A percentile compares a stretch with the other conserved stretches of the same genome.
phyloP scores from a whole-genome alignment of 345 rosid genomes.

The Rubroshorea leprosula region DNA sequence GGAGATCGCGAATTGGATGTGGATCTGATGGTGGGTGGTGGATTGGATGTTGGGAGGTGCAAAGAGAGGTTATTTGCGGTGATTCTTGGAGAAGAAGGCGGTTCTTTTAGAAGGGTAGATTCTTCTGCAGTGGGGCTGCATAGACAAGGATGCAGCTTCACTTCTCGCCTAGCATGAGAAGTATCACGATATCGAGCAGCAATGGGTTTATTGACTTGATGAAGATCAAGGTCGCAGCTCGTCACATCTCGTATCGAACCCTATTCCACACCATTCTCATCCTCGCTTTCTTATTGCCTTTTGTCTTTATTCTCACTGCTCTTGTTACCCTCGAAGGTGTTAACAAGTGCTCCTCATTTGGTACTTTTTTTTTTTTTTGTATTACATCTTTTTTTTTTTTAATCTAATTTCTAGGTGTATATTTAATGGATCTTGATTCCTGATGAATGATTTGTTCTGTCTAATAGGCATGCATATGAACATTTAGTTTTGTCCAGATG shows the following conservation, averaged over 20 bases:
- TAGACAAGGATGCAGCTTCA: slow-evolving; percentile 98
- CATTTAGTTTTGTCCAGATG: too few species aligned
- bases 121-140: slow-evolving; percentile 54
- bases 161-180: slow-evolving; percentile 99
- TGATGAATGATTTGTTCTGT: neutral
- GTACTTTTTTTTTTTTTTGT: slow-evolving; percentile 28
- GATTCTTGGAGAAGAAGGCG: slow-evolving; percentile 7
- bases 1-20: slow-evolving; percentile 25
- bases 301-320: slow-evolving; percentile 97
- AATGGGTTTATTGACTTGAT: slow-evolving; percentile 99
- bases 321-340: slow-evolving; percentile 99
- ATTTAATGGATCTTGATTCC: slow-evolving; percentile 19
- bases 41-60: slow-evolving; percentile 28
- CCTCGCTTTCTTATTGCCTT: slow-evolving; percentile 97
- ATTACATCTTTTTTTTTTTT: neutral
- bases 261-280: slow-evolving; percentile 91
- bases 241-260: slow-evolving; percentile 95
- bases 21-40: slow-evolving; percentile 82
- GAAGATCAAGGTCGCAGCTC: slow-evolving; percentile 99
- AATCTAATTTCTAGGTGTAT: neutral
- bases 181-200: slow-evolving; percentile 97
- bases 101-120: slow-evolving; percentile 1
- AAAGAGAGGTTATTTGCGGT: slow-evolving; percentile 18
- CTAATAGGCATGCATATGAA: neutral
- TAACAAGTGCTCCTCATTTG: slow-evolving; percentile 99